Base-by-base conservation (phyloP, 352 stramenopile species). In the Globisporangium orthogonon region DNA sequence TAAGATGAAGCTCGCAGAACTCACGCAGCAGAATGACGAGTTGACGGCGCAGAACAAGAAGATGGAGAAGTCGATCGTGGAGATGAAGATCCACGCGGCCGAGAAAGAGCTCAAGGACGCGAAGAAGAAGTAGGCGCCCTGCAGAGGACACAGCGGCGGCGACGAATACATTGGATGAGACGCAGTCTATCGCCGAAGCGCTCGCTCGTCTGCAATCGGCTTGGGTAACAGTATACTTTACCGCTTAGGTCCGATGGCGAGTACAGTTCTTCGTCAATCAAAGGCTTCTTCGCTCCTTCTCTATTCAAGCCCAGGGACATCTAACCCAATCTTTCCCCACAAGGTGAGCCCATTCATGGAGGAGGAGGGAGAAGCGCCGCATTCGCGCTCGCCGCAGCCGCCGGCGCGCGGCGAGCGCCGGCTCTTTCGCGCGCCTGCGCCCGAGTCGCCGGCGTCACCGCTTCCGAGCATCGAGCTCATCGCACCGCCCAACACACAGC, bases 1-100 rank as follows among this genome's bases (percentile, higher is more conserved):
- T 68, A 91, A 93, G 76, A 84, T 93, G 69, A 86, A 89, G 50
- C 69, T 90, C 31, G 80, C 83, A 4, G 67, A 87, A 58, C 67
- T 91, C 41, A 89, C 73, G 60, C 76, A 87, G 56, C 71, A 71
- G 50, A 87, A 88, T 62, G 83, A 93, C 56, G 77, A 93, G 61
- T 69, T 89, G 23, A 57, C 68, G 33, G 68, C 72, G 50, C 69
- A 80, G 49, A 76, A 76, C 62, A 83, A 86, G 63, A 73, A 81
- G 49, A 70, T 85, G 50, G 81, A 91, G 54, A 89, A 87, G 61
- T 62, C 68, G 49, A 57, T 77, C 23, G 61, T 72, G 11, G 63
- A 82, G 62, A 68, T 79, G 62, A 80, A 79, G 56, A 76, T 76
- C 66, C 67, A 76, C 31, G 65, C 67, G 1, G 70, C 69, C 5